These are phyloP conservation scores for Pseudopithomyces maydicus DNA, from an alignment of 2,329 filamentous ascomycete species.

Conservation along the genomic window DNA sequence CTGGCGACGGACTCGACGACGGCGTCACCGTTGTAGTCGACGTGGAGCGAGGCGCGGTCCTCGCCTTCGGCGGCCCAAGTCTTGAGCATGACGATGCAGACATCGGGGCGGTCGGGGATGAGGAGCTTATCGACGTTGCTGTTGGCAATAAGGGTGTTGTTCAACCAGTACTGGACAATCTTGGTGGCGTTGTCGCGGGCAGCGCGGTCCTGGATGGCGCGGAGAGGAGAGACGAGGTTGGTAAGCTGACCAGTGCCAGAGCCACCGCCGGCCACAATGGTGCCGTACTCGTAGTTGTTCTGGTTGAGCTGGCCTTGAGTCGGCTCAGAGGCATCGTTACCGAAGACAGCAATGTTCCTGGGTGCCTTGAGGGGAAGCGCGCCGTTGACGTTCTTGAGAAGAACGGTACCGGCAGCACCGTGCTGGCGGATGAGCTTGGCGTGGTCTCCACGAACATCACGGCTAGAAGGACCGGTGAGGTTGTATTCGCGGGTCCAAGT, in stretches of 20 bases:
- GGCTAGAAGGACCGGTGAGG: slow-evolving; percentile 39
- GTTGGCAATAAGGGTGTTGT: slow-evolving; percentile 48
- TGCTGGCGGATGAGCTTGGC: slow-evolving; percentile 47
- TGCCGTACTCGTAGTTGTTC: slow-evolving; percentile 44
- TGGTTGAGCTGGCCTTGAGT: slow-evolving; percentile 45
- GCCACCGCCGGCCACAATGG: slow-evolving; percentile 50
- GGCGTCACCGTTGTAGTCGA: slow-evolving; percentile 48
- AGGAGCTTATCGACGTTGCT: slow-evolving; percentile 20
- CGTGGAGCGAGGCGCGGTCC: slow-evolving; percentile 48
- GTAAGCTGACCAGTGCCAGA: slow-evolving; percentile 49
- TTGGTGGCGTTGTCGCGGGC: slow-evolving; percentile 28
- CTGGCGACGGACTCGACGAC: slow-evolving; percentile 54
- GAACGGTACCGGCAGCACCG: slow-evolving; percentile 47
- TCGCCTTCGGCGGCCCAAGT: slow-evolving; percentile 53
- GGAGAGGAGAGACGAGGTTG: slow-evolving; percentile 49
- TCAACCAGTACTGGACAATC: slow-evolving; percentile 53
- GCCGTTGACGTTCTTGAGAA: slow-evolving; percentile 56
- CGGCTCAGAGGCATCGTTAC: slow-evolving; percentile 52
- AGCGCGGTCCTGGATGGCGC: slow-evolving; percentile 45
- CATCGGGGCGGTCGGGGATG: slow-evolving; percentile 45
- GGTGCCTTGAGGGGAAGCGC: slow-evolving; percentile 60
- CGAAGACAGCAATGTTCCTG: slow-evolving; percentile 55
- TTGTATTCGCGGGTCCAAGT: slow-evolving; percentile 41
- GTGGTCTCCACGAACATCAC: slow-evolving; percentile 50
- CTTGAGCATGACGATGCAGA: slow-evolving; percentile 66